Conservation (phyloP, 169 alveolate genomes). For the Plasmodium cynomolgi region DNA sequence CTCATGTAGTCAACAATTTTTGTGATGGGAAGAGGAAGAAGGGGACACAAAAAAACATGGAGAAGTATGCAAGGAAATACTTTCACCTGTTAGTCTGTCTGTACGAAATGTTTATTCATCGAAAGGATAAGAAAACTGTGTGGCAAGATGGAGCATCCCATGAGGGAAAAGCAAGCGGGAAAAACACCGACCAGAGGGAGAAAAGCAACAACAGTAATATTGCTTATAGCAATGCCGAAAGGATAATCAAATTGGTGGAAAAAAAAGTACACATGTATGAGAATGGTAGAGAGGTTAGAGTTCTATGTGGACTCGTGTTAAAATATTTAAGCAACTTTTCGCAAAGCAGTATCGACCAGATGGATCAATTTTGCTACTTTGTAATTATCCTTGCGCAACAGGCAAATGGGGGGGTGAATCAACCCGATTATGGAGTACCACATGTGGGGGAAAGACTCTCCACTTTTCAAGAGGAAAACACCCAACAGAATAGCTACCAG, state of each 20-base stretch:
- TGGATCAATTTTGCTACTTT: constrained; percentile 34
- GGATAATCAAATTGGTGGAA: constrained; percentile 11
- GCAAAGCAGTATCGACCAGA: constrained; percentile 34
- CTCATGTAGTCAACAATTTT: background rate
- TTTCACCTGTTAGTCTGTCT: constrained; percentile 22
- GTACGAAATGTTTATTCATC: constrained; percentile 46
- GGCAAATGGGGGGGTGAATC: background rate
- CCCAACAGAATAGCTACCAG: background rate
- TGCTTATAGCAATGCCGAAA: background rate
- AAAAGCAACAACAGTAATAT: background rate
- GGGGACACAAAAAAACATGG: background rate
- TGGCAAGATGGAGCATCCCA: background rate
- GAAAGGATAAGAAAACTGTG: constrained; percentile 12
- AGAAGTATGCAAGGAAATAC: constrained; percentile 33
- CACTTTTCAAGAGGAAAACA: background rate
- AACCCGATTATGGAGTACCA: background rate
- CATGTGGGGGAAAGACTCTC: background rate
- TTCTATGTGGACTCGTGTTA: background rate
- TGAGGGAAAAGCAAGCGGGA: background rate
- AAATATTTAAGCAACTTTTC: constrained; percentile 27
- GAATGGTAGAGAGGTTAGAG: background rate
- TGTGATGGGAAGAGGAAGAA: background rate
- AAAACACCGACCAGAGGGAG: background rate
- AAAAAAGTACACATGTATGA: background rate
- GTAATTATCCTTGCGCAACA: constrained; percentile 24